These are phyloP conservation scores for Phoenix dactylifera DNA, from an alignment of 176 grass and related monocot species.

Conservation along the genomic window DNA sequence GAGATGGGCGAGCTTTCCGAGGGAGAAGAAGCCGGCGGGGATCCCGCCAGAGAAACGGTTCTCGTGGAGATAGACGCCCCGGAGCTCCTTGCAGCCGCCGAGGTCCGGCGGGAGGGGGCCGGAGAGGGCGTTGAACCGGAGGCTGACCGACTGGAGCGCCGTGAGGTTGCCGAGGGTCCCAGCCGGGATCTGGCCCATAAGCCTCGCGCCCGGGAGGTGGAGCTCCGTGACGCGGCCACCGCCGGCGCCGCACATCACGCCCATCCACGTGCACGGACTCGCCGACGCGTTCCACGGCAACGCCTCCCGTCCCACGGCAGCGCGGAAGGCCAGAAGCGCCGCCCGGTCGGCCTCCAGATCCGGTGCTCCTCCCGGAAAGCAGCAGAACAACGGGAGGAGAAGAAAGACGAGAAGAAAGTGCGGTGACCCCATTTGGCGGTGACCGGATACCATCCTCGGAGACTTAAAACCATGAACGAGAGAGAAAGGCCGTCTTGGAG, in stretches of 20 bases:
- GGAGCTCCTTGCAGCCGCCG: not conserved
- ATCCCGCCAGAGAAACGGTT: conserved; percentile 9
- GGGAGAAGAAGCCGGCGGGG: not conserved
- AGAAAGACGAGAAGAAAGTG: not conserved
- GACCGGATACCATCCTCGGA: no score
- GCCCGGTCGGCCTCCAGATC: conserved; percentile 1
- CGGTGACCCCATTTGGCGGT: no score
- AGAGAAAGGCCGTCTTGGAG: no score
- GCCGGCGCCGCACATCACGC: not conserved
- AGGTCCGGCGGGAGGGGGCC: conserved; percentile 6
- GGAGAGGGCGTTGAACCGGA: conserved; percentile 17
- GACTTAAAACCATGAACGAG: no score
- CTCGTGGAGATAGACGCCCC: not conserved
- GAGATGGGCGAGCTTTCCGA: conserved; percentile 1
- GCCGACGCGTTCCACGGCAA: not conserved
- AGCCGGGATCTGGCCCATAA: conserved; percentile 2
- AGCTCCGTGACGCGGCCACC: not conserved
- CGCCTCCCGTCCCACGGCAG: not conserved
- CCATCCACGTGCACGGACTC: conserved; percentile 2
- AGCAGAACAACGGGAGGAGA: not conserved
- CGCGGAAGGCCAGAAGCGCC: conserved; percentile 8
- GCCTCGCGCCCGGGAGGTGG: conserved; percentile 1
- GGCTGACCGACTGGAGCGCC: conserved; percentile 4
- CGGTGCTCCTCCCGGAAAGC: not conserved
- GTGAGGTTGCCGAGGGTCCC: conserved; percentile 16